A percentile compares a stretch with the other conserved stretches of the same genome.
Conservation (phyloP, 2,329 filamentous ascomycete genomes). For the Fusarium domesticum region DNA sequence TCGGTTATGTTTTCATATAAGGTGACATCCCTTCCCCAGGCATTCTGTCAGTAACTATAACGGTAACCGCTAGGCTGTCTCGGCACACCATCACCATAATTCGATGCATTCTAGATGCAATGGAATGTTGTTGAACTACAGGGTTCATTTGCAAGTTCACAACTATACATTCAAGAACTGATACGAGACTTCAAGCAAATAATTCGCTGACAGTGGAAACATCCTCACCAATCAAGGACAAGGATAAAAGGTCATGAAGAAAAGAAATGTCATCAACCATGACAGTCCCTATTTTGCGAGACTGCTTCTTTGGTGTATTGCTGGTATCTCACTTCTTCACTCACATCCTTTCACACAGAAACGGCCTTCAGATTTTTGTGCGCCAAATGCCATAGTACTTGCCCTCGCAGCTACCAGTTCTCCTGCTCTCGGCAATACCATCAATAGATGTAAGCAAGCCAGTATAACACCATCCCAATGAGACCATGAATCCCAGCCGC, state of each 20-base stretch:
- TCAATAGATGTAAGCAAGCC: slow-evolving; percentile 59
- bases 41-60: no score
- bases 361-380: slow-evolving; percentile 38
- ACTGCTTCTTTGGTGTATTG: slow-evolving; percentile 20
- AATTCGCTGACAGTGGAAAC: no score
- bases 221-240: not conserved
- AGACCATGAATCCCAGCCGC: slow-evolving; percentile 50
- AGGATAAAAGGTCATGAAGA: not conserved
- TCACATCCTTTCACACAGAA: slow-evolving; percentile 29
- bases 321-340: slow-evolving; percentile 29
- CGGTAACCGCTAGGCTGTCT: no score
- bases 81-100: no score
- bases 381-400: slow-evolving; percentile 50
- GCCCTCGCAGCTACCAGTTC: slow-evolving; percentile 46
- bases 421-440: slow-evolving; percentile 47
- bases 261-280: not conserved
- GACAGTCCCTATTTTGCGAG: not conserved
- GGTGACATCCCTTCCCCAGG: no score
- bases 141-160: no score
- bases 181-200: not conserved
- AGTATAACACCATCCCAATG: slow-evolving; percentile 65
- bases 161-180: no score
- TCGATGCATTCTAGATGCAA: no score
- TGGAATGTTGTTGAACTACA: no score
- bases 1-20: no score